Evolutionary conservation across 306 rosid species (phyloP), one percentile per base, ranked within the genome.

Genomic region (Vigna hirtella): DNA sequence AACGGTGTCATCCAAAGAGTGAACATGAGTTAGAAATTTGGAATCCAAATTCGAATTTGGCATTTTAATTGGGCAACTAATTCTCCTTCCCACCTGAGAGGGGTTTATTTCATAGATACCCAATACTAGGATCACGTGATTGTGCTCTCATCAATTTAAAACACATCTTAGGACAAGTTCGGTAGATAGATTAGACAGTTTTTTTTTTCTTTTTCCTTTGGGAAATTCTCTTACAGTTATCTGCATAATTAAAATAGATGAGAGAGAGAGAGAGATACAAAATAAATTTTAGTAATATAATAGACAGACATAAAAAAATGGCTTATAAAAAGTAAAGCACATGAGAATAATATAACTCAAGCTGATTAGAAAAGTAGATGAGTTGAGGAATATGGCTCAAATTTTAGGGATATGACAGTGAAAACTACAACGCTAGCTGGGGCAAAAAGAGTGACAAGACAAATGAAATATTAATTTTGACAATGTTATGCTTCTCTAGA

Each of bases 401-500:
- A 14, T n/a, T 64, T 36, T 11, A 4, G 18, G 9, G 6, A 78
- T 36, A 40, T 38, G 26, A 56, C 64, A 76, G 53, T 32, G 67
- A 58, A 77, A 18, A 66, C 61, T 57, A 48, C 72, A 20, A 65
- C 38, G 50, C 79, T 66, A 67, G 63, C 48, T 77, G 67, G 8
- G 51, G 42, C 9, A 50, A n/a, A n/a, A 51, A 51, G 56, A 7
- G 56, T 51, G 56, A 51, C 22, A 51, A 51, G 22, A 51, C 22
- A 51, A n/a, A 51, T 51, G 20, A 51, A 51, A 51, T 76, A 26
- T 50, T 68, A 70, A 70, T 81, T 77, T 85, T 86, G 77, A 82
- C 79, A 71, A 72, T 47, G 40, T 45, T 83, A 79, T 86, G 88
- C 91, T 87, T 87, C 76, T 66, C 88, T 81, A 72, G 77, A 86